Evolutionary conservation across 805 yeast genomes (phyloP).

Genomic region (Pichia deserticola): DNA sequence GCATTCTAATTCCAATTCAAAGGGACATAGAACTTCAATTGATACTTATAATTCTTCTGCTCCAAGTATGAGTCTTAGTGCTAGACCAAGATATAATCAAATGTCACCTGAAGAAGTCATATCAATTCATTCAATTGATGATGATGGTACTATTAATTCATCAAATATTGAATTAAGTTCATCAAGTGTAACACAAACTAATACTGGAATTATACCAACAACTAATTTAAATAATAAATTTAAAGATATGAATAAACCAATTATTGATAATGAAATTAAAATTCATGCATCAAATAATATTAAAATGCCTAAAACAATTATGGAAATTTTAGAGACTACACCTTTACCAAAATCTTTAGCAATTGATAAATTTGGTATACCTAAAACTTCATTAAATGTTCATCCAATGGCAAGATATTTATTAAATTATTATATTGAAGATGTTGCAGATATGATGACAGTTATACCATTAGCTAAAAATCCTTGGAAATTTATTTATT

Average conservation of each 20-base stretch:
- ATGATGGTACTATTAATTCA: background rate
- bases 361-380: slow-evolving; percentile 36
- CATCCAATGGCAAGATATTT: slow-evolving; percentile 68
- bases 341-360: slow-evolving; percentile 39
- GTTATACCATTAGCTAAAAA: slow-evolving; percentile 62
- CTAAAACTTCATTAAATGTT: slow-evolving; percentile 54
- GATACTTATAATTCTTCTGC: slow-evolving; percentile 1
- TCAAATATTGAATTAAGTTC: background rate
- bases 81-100: background rate
- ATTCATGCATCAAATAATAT: slow-evolving; percentile 30
- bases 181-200: background rate
- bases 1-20: background rate
- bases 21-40: background rate
- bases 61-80: slow-evolving; percentile 3
- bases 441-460: slow-evolving; percentile 71
- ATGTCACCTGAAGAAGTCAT: slow-evolving; percentile 5
- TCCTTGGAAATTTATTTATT: slow-evolving; percentile 84
- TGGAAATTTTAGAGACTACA: slow-evolving; percentile 39
- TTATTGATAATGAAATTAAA: slow-evolving; percentile 24
- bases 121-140: slow-evolving; percentile 2
- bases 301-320: slow-evolving; percentile 46
- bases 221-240: slow-evolving; percentile 13
- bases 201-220: slow-evolving; percentile 8
- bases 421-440: slow-evolving; percentile 61
- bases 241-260: slow-evolving; percentile 10